phyloP scores from a whole-genome alignment of 345 rosid genomes.

The Lepidium sativum region DNA sequence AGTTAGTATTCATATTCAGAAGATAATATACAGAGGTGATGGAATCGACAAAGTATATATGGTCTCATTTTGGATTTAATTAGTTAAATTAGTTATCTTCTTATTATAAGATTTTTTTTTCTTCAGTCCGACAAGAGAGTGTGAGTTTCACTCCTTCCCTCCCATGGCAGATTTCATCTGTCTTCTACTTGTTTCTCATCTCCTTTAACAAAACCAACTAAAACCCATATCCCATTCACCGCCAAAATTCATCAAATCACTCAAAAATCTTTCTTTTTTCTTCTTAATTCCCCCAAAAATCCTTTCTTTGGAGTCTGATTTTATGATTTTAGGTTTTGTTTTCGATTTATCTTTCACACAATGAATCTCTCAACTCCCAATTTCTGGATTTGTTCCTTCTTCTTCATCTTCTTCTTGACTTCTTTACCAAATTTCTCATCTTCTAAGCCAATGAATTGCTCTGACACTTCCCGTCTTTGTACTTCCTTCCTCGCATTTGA shows the following conservation, averaged over 20 bases:
- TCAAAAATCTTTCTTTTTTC: neutral
- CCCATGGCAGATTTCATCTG: conserved; percentile 20
- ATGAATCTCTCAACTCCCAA: conserved; percentile 31
- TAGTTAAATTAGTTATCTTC: neutral
- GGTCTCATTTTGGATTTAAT: neutral
- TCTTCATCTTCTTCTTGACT: conserved; percentile 17
- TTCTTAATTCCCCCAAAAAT: neutral
- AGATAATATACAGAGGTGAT: neutral
- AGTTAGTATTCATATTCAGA: neutral
- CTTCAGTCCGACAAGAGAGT: conserved; percentile 24
- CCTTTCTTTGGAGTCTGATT: neutral
- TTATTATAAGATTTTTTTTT: neutral
- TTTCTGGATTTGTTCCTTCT: conserved; percentile 17
- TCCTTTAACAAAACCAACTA: conserved; percentile 9
- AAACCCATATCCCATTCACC: conserved; percentile 8
- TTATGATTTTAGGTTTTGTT: neutral
- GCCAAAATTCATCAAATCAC: neutral
- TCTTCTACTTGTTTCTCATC: neutral
- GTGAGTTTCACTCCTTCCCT: conserved; percentile 29
- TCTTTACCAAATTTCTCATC: conserved; percentile 25
- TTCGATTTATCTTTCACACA: neutral
- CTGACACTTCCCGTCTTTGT: conserved; percentile 76
- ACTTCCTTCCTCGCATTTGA: conserved; percentile 79
- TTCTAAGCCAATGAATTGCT: conserved; percentile 61
- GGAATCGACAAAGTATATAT: neutral